Percentiles rank a stretch among this genome's conserved stretches.
Evolutionary conservation across 192 early-diverging fungal genomes (phyloP).

Genomic region (Podila minutissima): DNA sequence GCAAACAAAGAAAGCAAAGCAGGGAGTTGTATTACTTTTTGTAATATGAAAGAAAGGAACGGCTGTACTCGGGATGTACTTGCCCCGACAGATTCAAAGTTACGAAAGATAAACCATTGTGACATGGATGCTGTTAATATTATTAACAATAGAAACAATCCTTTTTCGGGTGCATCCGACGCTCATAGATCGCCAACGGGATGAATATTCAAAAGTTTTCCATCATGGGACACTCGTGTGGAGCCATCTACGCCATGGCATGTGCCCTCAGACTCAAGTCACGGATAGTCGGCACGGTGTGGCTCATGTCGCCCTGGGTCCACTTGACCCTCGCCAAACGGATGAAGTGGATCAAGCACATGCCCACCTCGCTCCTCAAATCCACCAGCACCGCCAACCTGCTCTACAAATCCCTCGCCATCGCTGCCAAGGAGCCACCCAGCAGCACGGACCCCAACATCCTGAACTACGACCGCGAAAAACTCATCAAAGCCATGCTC

Average conservation of each 20-base stretch:
- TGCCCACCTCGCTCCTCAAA: conserved; percentile 51
- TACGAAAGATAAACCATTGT: no score
- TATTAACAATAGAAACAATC: no score
- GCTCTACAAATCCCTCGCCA: conserved; percentile 46
- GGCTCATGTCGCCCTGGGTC: conserved; percentile 55
- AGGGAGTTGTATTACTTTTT: background rate
- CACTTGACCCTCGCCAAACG: conserved; percentile 50
- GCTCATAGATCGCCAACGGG: conserved; percentile 38
- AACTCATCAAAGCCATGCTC: conserved; percentile 50
- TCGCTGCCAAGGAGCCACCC: conserved; percentile 49
- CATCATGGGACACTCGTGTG: conserved; percentile 54
- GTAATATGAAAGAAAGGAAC: no score
- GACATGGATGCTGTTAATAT: no score
- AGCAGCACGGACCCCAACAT: conserved; percentile 38
- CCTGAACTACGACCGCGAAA: conserved; percentile 46
- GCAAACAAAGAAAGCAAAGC: background rate
- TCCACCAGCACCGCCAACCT: conserved; percentile 44
- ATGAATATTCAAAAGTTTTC: conserved; percentile 57
- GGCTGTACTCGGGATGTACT: no score
- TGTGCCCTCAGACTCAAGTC: conserved; percentile 50
- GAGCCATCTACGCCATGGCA: conserved; percentile 55
- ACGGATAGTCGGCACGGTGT: conserved; percentile 52
- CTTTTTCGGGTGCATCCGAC: conserved; percentile 6
- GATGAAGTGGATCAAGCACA: conserved; percentile 55
- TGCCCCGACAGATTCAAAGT: no score